Evolutionary conservation across 371 early-diverging fungal genomes (phyloP).

Genomic region (Entomophthora muscae): DNA sequence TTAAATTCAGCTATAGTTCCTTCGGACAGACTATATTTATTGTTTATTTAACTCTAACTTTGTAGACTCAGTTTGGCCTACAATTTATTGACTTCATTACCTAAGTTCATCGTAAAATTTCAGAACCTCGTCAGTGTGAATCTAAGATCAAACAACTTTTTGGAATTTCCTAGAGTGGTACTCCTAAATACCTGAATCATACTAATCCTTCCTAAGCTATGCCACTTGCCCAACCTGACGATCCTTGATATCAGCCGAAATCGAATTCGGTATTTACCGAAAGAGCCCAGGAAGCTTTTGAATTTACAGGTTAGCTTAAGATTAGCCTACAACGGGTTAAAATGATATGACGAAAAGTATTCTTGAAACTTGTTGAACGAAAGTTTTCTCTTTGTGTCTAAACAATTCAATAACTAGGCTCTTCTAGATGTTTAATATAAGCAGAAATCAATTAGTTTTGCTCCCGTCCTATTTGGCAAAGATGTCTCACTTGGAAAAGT

Average conservation of each 20-base stretch:
- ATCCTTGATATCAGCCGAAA: constrained; percentile 13
- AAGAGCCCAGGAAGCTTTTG: constrained; percentile 8
- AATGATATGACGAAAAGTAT: too few relatives aligned
- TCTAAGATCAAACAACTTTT: background rate
- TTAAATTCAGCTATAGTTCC: too few relatives aligned
- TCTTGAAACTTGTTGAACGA: too few relatives aligned
- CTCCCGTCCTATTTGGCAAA: background rate
- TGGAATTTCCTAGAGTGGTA: background rate
- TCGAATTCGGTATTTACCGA: constrained; percentile 10
- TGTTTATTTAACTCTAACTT: background rate
- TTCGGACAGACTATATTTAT: background rate
- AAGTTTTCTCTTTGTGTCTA: too few relatives aligned
- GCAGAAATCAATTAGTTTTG: background rate
- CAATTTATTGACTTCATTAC: background rate
- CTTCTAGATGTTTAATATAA: background rate
- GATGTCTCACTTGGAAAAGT: background rate
- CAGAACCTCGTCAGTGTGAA: background rate
- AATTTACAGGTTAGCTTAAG: constrained; percentile 9
- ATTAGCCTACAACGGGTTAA: too few relatives aligned
- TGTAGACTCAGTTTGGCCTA: background rate
- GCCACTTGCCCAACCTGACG: constrained; percentile 10
- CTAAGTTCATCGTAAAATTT: background rate
- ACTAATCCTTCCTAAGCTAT: constrained; percentile 4
- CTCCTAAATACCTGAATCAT: background rate
- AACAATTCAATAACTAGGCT: too few relatives aligned